Conservation (phyloP, 2,329 filamentous ascomycete species). For the Lachnellula willkommii region DNA sequence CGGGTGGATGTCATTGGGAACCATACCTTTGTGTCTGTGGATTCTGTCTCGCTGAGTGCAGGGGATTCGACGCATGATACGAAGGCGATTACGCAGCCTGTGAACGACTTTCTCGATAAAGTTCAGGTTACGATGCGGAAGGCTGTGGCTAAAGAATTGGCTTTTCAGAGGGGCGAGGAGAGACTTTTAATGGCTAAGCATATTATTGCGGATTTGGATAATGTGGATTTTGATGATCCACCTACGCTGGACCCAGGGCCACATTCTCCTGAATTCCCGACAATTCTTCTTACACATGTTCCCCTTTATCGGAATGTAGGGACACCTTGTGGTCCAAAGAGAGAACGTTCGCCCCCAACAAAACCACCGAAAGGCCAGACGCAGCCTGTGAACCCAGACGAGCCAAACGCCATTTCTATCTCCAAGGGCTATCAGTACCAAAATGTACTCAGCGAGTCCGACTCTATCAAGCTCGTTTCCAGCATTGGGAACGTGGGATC, state of each 20-base stretch:
- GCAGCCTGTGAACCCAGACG: slow-evolving; percentile 51
- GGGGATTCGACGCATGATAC: slow-evolving; percentile 45
- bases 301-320: slow-evolving; percentile 77
- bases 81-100: slow-evolving; percentile 67
- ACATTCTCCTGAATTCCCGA: slow-evolving; percentile 62
- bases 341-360: slow-evolving; percentile 76
- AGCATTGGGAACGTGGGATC: slow-evolving; percentile 77
- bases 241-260: slow-evolving; percentile 40
- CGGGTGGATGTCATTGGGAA: slow-evolving; percentile 88
- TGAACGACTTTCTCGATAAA: slow-evolving; percentile 67
- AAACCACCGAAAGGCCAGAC: slow-evolving; percentile 55
- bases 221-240: slow-evolving; percentile 35
- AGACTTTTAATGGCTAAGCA: slow-evolving; percentile 53
- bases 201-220: slow-evolving; percentile 47
- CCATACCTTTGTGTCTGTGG: slow-evolving; percentile 89
- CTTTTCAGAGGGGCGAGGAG: slow-evolving; percentile 54
- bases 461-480: slow-evolving; percentile 70
- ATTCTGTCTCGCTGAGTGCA: slow-evolving; percentile 82
- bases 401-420: slow-evolving; percentile 73
- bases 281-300: slow-evolving; percentile 84
- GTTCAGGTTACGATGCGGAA: slow-evolving; percentile 61
- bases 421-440: slow-evolving; percentile 88
- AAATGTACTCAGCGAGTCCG: slow-evolving; percentile 74
- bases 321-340: slow-evolving; percentile 79
- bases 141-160: slow-evolving; percentile 64